Evolutionary conservation across 1,284 basidiomycete species (phyloP).

Genomic region (Sanghuangporus weigelae): DNA sequence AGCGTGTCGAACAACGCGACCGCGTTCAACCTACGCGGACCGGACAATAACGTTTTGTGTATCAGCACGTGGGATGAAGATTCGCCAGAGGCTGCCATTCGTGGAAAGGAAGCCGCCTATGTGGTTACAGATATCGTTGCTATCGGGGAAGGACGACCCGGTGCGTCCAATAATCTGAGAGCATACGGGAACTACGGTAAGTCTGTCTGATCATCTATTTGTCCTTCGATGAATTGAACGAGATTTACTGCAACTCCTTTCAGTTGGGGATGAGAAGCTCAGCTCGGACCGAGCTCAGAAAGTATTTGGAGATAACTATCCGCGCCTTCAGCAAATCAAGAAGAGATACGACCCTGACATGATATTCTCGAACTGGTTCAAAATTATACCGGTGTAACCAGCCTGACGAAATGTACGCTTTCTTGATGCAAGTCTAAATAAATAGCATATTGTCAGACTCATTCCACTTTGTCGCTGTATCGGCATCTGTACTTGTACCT

Average conservation of each 20-base stretch:
- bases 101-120: slow-evolving; percentile 24
- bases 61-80: slow-evolving; percentile 34
- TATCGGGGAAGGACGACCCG: slow-evolving; percentile 2
- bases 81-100: slow-evolving; percentile 24
- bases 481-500: too few species aligned
- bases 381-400: slow-evolving; percentile 30
- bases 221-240: not conserved
- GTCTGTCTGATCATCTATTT: not conserved
- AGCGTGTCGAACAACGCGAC: slow-evolving; percentile 34
- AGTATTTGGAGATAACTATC: slow-evolving; percentile 42
- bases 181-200: slow-evolving; percentile 29
- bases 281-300: slow-evolving; percentile 27
- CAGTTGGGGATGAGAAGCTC: slow-evolving; percentile 16
- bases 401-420: too few species aligned
- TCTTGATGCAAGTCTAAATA: too few species aligned
- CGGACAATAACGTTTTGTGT: slow-evolving; percentile 28
- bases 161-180: not conserved
- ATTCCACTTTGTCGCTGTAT: too few species aligned
- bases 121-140: slow-evolving; percentile 21
- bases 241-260: not conserved
- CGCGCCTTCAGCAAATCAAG: slow-evolving; percentile 46
- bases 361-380: slow-evolving; percentile 50
- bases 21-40: slow-evolving; percentile 32
- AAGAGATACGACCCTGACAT: slow-evolving; percentile 44
- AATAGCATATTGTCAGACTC: too few species aligned